phyloP scores from a whole-genome alignment of 768 basidiomycete species.

The Lactarius hatsudake region DNA sequence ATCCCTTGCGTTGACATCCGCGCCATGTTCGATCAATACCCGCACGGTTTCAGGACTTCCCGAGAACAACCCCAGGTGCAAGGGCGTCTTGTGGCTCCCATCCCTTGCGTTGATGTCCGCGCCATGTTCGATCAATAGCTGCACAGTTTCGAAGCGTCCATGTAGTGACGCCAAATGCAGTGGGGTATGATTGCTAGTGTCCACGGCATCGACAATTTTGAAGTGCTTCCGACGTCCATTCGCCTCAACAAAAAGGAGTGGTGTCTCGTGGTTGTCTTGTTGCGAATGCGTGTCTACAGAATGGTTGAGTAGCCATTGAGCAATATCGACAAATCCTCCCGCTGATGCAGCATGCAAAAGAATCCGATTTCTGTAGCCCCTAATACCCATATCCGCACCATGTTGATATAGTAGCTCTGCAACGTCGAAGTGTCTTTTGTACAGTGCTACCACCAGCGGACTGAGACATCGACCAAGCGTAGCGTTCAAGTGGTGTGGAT shows the following conservation, averaged over 20 bases:
- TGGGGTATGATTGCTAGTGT: background rate
- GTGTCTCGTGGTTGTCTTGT: background rate
- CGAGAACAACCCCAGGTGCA: too few relatives aligned
- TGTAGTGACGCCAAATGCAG: background rate
- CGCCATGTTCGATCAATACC: too few relatives aligned
- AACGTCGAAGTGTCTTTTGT: background rate
- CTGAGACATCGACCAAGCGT: background rate
- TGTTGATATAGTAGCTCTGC: background rate
- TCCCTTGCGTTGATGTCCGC: too few relatives aligned
- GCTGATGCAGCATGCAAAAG: background rate
- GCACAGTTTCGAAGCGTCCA: background rate
- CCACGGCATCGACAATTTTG: background rate
- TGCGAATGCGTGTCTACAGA: background rate
- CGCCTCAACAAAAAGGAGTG: background rate
- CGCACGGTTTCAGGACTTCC: too few relatives aligned
- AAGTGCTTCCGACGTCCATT: background rate
- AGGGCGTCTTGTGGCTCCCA: too few relatives aligned
- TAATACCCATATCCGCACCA: background rate
- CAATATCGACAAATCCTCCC: background rate
- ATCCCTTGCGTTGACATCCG: too few relatives aligned
- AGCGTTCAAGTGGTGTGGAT: background rate
- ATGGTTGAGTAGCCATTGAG: background rate
- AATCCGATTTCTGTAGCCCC: background rate
- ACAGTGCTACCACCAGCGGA: background rate
- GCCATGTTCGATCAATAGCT: background rate